Evolutionary conservation across 2,329 filamentous ascomycete genomes (phyloP).

Genomic region (Sporothrix brunneoviolacea): DNA sequence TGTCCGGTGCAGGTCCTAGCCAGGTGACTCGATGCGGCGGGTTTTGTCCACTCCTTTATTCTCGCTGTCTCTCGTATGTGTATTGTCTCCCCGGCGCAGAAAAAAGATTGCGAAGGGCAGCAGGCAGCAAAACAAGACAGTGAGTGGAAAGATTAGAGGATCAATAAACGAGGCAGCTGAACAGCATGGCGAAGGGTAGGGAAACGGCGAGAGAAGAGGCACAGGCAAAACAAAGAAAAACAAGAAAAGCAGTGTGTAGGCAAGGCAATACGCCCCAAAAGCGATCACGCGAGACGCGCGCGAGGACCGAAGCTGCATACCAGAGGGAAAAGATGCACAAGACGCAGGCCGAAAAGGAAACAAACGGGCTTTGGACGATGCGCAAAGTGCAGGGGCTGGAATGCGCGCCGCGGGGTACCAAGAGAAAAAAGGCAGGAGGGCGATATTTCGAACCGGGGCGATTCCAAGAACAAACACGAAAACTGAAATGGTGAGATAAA

Average conservation of each 20-base stretch:
- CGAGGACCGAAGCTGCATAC: slow-evolving; percentile 3
- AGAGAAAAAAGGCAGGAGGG: background rate
- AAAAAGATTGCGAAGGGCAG: too few relatives aligned
- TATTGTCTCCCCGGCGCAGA: too few relatives aligned
- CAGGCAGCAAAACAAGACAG: too few relatives aligned
- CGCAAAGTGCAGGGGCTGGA: background rate
- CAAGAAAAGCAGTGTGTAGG: background rate
- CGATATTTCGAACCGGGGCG: background rate
- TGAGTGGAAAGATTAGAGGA: too few relatives aligned
- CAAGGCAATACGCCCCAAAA: background rate
- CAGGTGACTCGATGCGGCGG: slow-evolving; percentile 3
- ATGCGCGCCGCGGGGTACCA: slow-evolving; percentile 8
- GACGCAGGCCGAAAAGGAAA: background rate
- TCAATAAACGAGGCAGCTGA: too few relatives aligned
- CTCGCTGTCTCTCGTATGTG: too few relatives aligned
- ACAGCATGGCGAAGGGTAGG: too few relatives aligned
- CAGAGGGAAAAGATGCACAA: background rate
- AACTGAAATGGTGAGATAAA: background rate
- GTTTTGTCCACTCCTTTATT: too few relatives aligned
- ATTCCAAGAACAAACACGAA: background rate
- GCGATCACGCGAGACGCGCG: background rate
- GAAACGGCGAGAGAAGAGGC: too few relatives aligned
- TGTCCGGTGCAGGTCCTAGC: background rate
- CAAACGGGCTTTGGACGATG: background rate
- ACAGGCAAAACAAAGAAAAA: background rate